Base-by-base conservation (phyloP, 176 grass and related monocot species). In the Phoenix roebelenii region DNA sequence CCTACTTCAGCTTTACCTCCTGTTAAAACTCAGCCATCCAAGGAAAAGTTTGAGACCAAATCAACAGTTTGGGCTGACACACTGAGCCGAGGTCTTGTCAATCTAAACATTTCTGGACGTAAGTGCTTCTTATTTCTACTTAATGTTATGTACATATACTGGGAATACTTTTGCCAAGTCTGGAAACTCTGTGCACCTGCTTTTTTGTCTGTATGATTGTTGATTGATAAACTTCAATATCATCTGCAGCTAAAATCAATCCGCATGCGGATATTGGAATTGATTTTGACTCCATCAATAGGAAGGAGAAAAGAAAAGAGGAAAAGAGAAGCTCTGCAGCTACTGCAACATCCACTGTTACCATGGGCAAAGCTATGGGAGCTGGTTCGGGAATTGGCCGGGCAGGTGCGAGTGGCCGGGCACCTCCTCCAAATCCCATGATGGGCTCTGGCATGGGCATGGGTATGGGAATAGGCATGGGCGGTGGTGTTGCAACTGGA, bases 361-460 rank as follows among this genome's bases (percentile, higher is more conserved):
- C 69, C 50, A 98, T 89, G 93, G 93, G 93, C 20, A 92, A 92
- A 77, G 93, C 93, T 32, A 98, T 98, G 93, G 93, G 93, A 54
- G 1, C 78, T 80, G 92, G 92, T 65, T 92, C 87, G 5, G 81
- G 87, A 73, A 76, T 78, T 50, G 93, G 93, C 26, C 79, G 87
- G 16, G 76, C 70, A 22, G 70, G 81, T 75, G 80, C 59, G 1
- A 60, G 77, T 66, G 76, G 61, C 22, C 67, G 85, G 30, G 58
- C 75, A 18, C 49, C 84, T 60, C 69, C 83, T 50, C 64, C 76
- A 61, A 97, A 97, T 61, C 57, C 64, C 35, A 88, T 88, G 78
- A 32, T 69, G 15, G 66, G 58, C 52, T 19, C 66, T 25, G 78
- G 85, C 29, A 80, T 80, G 10, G 74, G 74, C 14, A 75, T 83